Evolutionary conservation across 768 basidiomycete species (phyloP).

Genomic region (Pholiota microspora): DNA sequence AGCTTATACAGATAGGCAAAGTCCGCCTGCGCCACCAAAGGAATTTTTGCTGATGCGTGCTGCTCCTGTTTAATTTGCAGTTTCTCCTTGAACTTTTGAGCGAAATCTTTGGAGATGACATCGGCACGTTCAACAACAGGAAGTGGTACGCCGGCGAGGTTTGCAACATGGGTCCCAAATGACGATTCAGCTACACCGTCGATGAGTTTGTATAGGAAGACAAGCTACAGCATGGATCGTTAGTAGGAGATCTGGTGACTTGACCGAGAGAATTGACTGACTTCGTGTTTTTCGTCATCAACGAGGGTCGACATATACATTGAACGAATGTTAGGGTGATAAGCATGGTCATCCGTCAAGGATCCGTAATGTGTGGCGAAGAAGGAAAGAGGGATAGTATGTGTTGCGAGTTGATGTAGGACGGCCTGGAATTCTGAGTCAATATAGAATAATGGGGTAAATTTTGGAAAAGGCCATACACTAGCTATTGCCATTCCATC

Average conservation of each 20-base stretch:
- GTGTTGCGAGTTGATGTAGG: constrained; percentile 90
- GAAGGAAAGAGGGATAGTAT: constrained; percentile 87
- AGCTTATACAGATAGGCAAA: constrained; percentile 76
- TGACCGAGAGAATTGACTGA: constrained; percentile 30
- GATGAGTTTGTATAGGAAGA: constrained; percentile 94
- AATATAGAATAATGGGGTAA: neutral
- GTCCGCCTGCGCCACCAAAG: constrained; percentile 85
- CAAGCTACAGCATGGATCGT: constrained; percentile 49
- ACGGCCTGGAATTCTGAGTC: constrained; percentile 58
- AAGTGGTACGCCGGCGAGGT: constrained; percentile 86
- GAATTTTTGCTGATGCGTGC: constrained; percentile 55
- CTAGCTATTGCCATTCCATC: constrained; percentile 99
- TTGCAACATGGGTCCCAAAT: constrained; percentile 94
- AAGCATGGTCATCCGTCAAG: constrained; percentile 89
- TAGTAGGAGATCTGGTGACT: neutral
- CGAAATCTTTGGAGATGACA: constrained; percentile 81
- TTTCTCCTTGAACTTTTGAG: constrained; percentile 81
- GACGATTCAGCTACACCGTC: constrained; percentile 85
- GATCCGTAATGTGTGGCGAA: constrained; percentile 99
- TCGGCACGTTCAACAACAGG: constrained; percentile 89
- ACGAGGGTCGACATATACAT: constrained; percentile 97
- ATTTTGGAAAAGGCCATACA: constrained; percentile 35
- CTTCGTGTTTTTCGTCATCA: constrained; percentile 89
- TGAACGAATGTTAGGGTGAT: constrained; percentile 88
- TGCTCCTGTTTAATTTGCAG: constrained; percentile 62